Evolutionary conservation across 495 filamentous ascomycete genomes (phyloP).

Genomic region (Penicillium waksmanii): DNA sequence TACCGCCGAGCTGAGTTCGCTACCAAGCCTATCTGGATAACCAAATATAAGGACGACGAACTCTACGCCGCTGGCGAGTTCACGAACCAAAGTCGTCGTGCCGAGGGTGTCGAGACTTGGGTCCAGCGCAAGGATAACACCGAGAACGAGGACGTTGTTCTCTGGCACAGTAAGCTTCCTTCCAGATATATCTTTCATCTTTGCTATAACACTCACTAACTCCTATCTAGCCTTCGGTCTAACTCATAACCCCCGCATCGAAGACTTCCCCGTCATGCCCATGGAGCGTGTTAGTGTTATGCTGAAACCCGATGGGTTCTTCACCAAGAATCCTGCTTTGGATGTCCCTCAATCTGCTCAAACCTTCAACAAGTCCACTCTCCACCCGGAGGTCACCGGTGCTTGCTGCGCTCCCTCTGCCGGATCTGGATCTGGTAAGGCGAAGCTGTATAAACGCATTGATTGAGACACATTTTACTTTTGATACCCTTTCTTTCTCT

Average conservation of each 20-base stretch:
- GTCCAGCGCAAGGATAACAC: slow-evolving; percentile 54
- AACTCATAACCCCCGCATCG: slow-evolving; percentile 61
- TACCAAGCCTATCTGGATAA: slow-evolving; percentile 81
- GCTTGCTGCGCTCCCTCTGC: slow-evolving; percentile 29
- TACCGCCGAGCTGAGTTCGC: slow-evolving; percentile 80
- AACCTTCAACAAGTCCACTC: slow-evolving; percentile 45
- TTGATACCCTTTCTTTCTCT: slow-evolving; percentile 7
- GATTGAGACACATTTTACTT: slow-evolving; percentile 24
- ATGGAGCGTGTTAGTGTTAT: slow-evolving; percentile 62
- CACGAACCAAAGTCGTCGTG: slow-evolving; percentile 80
- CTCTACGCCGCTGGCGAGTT: slow-evolving; percentile 82
- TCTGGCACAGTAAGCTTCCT: slow-evolving; percentile 55
- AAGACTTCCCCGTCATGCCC: slow-evolving; percentile 71
- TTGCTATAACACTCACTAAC: slow-evolving; percentile 6
- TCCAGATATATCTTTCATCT: neutral
- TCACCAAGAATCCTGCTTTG: slow-evolving; percentile 71
- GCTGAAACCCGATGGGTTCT: slow-evolving; percentile 77
- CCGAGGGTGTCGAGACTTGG: slow-evolving; percentile 59
- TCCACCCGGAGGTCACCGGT: slow-evolving; percentile 29
- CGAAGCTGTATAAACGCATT: slow-evolving; percentile 44
- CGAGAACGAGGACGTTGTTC: slow-evolving; percentile 57
- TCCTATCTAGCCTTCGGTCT: slow-evolving; percentile 55
- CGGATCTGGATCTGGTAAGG: slow-evolving; percentile 28
- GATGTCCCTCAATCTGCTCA: slow-evolving; percentile 65
- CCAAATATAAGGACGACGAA: slow-evolving; percentile 75